These are phyloP conservation scores for Dictyostelium intermedium DNA, from an alignment of 78 protist species.

Conservation along the genomic window DNA sequence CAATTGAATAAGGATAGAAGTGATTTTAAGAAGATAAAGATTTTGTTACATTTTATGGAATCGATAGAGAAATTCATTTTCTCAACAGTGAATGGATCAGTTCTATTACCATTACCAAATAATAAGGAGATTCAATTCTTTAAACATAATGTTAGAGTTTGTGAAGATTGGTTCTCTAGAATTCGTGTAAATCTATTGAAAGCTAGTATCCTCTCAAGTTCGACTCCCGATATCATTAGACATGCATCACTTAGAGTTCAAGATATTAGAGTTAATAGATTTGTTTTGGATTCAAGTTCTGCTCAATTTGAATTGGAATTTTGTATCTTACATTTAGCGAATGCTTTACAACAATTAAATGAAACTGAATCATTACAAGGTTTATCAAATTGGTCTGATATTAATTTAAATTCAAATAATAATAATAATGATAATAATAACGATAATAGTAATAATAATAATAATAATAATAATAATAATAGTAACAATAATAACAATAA, in stretches of 20 bases:
- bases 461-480: neutral
- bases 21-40: constrained; percentile 33
- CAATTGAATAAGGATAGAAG: constrained; percentile 40
- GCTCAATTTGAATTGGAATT: constrained; percentile 56
- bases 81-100: constrained; percentile 56
- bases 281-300: constrained; percentile 1
- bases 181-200: constrained; percentile 42
- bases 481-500: neutral
- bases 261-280: constrained; percentile 41
- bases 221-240: constrained; percentile 47
- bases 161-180: constrained; percentile 77
- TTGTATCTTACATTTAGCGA: constrained; percentile 49
- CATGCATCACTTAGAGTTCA: constrained; percentile 54
- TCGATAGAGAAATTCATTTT: constrained; percentile 50
- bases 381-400: constrained; percentile 9
- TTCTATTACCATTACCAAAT: neutral
- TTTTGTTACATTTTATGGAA: constrained; percentile 49
- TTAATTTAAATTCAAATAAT: neutral
- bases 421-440: neutral
- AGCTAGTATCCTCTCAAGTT: constrained; percentile 27
- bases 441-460: neutral
- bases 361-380: constrained; percentile 51
- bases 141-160: constrained; percentile 36
- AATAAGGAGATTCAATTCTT: constrained; percentile 40
- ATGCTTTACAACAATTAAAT: constrained; percentile 30